phyloP scores from a whole-genome alignment of 805 yeast species.

The Starmerella bombi region DNA sequence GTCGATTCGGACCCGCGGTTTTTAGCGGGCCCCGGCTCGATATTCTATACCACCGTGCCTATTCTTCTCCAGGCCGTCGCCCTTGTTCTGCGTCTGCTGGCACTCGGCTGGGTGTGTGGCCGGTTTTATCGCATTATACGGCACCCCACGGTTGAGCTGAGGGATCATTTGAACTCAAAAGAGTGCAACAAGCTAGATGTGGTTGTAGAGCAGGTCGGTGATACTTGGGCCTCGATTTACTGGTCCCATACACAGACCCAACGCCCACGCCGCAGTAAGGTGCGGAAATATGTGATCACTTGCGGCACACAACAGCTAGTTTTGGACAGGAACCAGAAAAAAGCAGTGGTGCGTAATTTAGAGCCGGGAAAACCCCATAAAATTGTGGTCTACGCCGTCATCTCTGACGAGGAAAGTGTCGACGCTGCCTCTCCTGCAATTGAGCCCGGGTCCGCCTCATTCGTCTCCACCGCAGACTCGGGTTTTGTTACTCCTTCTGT shows the following conservation, averaged over 20 bases:
- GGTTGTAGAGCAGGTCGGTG: conserved; percentile 14
- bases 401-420: too few species aligned
- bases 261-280: conserved; percentile 5
- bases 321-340: conserved; percentile 26
- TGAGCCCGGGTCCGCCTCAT: too few species aligned
- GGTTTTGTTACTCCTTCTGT: too few species aligned
- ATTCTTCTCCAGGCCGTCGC: background rate
- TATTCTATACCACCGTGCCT: background rate
- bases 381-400: conserved; percentile 26
- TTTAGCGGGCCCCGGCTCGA: background rate
- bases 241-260: conserved; percentile 9
- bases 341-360: conserved; percentile 26
- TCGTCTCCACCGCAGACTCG: background rate
- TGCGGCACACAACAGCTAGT: conserved; percentile 17
- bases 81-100: background rate
- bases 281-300: conserved; percentile 3
- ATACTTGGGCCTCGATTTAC: conserved; percentile 8
- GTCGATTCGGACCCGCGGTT: background rate
- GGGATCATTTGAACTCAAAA: conserved; percentile 9
- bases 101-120: conserved; percentile 7
- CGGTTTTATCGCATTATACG: conserved; percentile 6
- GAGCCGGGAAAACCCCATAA: conserved; percentile 26
- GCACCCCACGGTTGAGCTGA: conserved; percentile 8
- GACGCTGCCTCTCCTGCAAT: too few species aligned
- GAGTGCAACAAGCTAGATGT: conserved; percentile 9